phyloP scores from a whole-genome alignment of 1,284 basidiomycete species.

The Papiliotrema terrestris region DNA sequence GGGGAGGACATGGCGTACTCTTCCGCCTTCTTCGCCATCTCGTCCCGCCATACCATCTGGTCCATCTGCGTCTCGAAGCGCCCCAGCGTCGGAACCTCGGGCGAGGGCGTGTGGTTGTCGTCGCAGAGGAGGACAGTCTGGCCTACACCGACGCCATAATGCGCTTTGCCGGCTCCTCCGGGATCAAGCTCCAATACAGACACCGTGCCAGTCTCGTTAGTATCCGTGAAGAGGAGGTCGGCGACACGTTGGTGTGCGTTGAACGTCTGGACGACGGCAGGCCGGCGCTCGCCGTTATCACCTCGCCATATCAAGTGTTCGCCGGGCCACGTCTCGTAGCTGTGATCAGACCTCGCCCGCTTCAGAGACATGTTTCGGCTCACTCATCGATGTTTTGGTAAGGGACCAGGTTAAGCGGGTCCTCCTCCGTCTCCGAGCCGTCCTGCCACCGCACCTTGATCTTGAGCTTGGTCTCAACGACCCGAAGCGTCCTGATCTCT shows the following conservation, averaged over 20 bases:
- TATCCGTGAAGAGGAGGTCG: conserved; percentile 40
- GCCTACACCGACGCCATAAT: conserved; percentile 72
- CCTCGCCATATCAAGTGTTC: conserved; percentile 84
- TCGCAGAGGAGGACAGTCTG: conserved; percentile 71
- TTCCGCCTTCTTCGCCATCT: conserved; percentile 17
- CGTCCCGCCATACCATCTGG: conserved; percentile 13
- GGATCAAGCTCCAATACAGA: conserved; percentile 85
- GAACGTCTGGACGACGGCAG: conserved; percentile 74
- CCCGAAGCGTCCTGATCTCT: conserved; percentile 58
- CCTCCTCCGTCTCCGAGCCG: conserved; percentile 60
- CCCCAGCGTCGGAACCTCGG: conserved; percentile 40
- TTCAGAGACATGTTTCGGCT: conserved; percentile 20
- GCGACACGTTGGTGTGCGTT: conserved; percentile 70
- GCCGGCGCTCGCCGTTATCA: conserved; percentile 59
- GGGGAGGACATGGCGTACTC: conserved; percentile 7
- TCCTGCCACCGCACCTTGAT: conserved; percentile 86
- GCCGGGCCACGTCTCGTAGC: conserved; percentile 63
- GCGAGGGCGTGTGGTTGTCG: conserved; percentile 29
- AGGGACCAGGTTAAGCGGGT: conserved; percentile 67
- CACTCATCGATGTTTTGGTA: conserved; percentile 58
- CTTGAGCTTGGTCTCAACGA: conserved; percentile 66
- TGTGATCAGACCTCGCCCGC: conserved; percentile 11
- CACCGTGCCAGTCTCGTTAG: conserved; percentile 58
- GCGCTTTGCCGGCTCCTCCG: conserved; percentile 50
- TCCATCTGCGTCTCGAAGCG: conserved; percentile 27